Evolutionary conservation across 2,329 filamentous ascomycete species (phyloP).

Genomic region (Amesomyces nigricolor): DNA sequence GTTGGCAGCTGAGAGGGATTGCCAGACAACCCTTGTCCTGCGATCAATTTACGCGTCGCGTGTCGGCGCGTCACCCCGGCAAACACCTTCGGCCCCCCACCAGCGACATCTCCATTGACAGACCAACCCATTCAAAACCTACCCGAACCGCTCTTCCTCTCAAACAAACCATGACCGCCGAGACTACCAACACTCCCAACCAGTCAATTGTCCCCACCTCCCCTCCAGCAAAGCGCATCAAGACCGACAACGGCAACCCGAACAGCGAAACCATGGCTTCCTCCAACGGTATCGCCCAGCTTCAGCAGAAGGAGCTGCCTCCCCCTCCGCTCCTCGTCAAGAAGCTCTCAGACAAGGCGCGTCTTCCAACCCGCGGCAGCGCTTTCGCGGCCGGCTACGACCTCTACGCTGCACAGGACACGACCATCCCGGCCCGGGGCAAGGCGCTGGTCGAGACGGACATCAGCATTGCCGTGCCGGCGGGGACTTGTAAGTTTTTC

Average conservation of each 20-base stretch:
- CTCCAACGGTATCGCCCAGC: slow-evolving; percentile 26
- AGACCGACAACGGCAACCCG: slow-evolving; percentile 43
- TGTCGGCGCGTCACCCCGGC: slow-evolving; percentile 11
- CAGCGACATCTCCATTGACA: neutral
- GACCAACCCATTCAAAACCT: neutral
- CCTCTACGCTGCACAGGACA: slow-evolving; percentile 72
- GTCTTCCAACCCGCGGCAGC: slow-evolving; percentile 80
- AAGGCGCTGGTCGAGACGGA: slow-evolving; percentile 87
- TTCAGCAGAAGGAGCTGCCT: slow-evolving; percentile 30
- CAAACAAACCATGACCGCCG: slow-evolving; percentile 30
- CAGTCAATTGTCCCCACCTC: slow-evolving; percentile 48
- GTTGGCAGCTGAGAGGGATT: too few relatives aligned
- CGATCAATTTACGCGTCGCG: slow-evolving; percentile 16
- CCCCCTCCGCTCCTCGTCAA: slow-evolving; percentile 73
- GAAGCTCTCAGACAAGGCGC: slow-evolving; percentile 75
- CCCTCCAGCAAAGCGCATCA: slow-evolving; percentile 75
- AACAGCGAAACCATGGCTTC: slow-evolving; percentile 31
- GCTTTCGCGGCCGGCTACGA: slow-evolving; percentile 92
- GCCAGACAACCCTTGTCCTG: neutral
- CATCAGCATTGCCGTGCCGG: slow-evolving; percentile 83
- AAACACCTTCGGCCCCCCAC: neutral
- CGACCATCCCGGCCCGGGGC: slow-evolving; percentile 71
- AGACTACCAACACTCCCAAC: slow-evolving; percentile 35
- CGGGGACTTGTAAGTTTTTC: slow-evolving; percentile 70
- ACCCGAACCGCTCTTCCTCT: slow-evolving; percentile 3